phyloP scores from a whole-genome alignment of 2,329 filamentous ascomycete genomes.

The Epichloe hybrida region DNA sequence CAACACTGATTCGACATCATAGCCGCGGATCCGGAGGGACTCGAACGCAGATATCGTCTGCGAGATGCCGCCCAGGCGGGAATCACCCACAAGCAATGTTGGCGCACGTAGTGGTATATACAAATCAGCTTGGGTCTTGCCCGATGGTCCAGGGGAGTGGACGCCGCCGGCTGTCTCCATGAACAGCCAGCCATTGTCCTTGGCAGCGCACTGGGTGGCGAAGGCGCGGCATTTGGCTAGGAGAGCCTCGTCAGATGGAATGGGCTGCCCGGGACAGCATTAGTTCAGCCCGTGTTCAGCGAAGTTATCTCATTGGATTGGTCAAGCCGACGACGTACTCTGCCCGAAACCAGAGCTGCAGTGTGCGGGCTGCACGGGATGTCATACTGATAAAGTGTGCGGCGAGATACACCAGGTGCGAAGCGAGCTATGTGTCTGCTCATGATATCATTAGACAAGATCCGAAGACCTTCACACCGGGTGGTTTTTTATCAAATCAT shows the following conservation, averaged over 20 bases:
- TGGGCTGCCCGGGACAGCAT: slow-evolving; percentile 21
- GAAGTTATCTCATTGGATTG: not conserved
- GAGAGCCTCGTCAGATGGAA: slow-evolving; percentile 37
- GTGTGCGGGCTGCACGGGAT: slow-evolving; percentile 67
- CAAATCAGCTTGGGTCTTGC: slow-evolving; percentile 63
- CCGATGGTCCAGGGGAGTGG: slow-evolving; percentile 60
- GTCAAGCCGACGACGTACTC: slow-evolving; percentile 17
- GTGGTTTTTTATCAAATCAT: not conserved
- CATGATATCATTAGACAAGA: not conserved
- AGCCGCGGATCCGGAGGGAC: slow-evolving; percentile 63
- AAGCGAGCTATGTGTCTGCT: slow-evolving; percentile 49
- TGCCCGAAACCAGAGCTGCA: slow-evolving; percentile 40
- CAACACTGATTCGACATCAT: slow-evolving; percentile 58
- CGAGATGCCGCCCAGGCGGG: slow-evolving; percentile 65
- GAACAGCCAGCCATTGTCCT: slow-evolving; percentile 44
- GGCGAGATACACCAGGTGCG: slow-evolving; percentile 32
- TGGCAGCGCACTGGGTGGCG: slow-evolving; percentile 27
- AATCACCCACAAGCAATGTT: slow-evolving; percentile 60
- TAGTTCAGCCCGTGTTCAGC: not conserved
- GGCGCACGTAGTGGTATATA: slow-evolving; percentile 64
- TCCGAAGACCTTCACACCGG: not conserved
- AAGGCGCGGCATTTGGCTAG: slow-evolving; percentile 26
- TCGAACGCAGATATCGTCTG: slow-evolving; percentile 71
- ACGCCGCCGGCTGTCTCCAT: slow-evolving; percentile 76
- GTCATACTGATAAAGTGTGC: slow-evolving; percentile 58